phyloP scores from a whole-genome alignment of 345 rosid genomes.

The Salix arbutifolia region DNA sequence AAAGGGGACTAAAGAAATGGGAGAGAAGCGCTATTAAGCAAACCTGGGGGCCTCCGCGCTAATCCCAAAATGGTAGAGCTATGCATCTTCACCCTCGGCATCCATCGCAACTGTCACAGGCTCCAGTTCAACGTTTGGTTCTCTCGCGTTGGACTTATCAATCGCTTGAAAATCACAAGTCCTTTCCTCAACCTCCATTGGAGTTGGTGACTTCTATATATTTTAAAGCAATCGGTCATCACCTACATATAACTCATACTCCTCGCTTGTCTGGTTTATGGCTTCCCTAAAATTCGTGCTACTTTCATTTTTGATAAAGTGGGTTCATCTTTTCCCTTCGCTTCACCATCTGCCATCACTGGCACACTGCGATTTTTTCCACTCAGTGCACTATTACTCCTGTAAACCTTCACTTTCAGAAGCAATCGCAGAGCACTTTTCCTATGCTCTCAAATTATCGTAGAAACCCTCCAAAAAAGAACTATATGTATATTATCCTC shows the following conservation, averaged over 20 bases:
- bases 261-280: conserved; percentile 4
- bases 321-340: no score
- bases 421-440: conserved; percentile 2
- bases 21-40: neutral
- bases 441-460: neutral
- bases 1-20: neutral
- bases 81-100: conserved; percentile 30
- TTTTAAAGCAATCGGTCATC: no score
- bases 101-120: conserved; percentile 3
- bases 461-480: conserved; percentile 4
- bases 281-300: conserved; percentile 8
- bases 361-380: neutral
- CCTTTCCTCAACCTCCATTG: conserved; percentile 2
- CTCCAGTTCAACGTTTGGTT: conserved; percentile 4
- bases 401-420: conserved; percentile 1
- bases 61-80: conserved; percentile 42
- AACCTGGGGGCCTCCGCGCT: conserved; percentile 82
- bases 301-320: neutral
- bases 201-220: neutral
- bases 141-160: neutral
- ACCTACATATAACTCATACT: conserved; percentile 8
- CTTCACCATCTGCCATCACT: neutral
- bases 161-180: conserved; percentile 12
- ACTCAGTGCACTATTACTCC: neutral
- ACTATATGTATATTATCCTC: conserved; percentile 1